Evolutionary conservation across 345 rosid species (phyloP).

Genomic region (Aquilaria sinensis): DNA sequence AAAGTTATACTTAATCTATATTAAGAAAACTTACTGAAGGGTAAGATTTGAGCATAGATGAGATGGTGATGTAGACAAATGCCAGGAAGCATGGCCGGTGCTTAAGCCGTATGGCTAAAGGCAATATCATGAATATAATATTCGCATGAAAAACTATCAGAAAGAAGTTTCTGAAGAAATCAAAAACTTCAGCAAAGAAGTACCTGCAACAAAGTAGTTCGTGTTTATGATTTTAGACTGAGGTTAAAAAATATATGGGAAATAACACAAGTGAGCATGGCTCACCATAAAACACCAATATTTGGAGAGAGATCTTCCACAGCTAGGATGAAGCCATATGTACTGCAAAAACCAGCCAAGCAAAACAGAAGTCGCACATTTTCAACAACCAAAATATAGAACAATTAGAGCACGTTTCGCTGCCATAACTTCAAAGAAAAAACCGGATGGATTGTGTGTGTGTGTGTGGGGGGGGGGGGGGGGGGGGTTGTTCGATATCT

Average conservation of each 20-base stretch:
- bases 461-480: too few relatives aligned
- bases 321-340: conserved; percentile 90
- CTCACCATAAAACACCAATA: conserved; percentile 90
- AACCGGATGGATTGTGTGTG: too few relatives aligned
- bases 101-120: conserved; percentile 76
- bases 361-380: conserved; percentile 2
- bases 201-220: conserved; percentile 49
- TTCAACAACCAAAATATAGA: neutral
- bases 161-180: conserved; percentile 85
- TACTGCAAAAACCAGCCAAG: conserved; percentile 40
- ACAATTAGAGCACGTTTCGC: neutral
- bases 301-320: conserved; percentile 94
- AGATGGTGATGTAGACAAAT: conserved; percentile 70
- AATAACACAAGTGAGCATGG: neutral
- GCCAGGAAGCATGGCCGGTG: conserved; percentile 94
- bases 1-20: neutral
- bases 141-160: conserved; percentile 82
- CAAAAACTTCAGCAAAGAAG: conserved; percentile 96
- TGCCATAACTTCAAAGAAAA: too few relatives aligned
- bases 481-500: too few relatives aligned
- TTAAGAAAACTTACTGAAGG: conserved; percentile 64
- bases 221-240: conserved; percentile 7
- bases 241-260: neutral
- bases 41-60: conserved; percentile 85
- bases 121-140: conserved; percentile 75